Evolutionary conservation across 805 yeast species (phyloP).

Genomic region (Candida ulmi): DNA sequence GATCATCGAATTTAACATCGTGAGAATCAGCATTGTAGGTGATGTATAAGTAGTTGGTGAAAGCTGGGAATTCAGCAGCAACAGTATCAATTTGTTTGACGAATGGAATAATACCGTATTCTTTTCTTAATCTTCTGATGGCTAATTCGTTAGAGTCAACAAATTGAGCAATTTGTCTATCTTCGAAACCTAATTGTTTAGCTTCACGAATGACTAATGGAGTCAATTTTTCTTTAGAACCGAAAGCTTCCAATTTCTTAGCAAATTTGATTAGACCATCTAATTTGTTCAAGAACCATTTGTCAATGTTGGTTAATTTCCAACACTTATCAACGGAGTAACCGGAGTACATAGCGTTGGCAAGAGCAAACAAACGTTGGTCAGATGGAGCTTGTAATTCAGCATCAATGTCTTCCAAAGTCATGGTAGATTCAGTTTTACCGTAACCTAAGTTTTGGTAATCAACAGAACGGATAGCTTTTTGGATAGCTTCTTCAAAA

Average conservation of each 20-base stretch:
- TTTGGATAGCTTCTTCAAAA: conserved; percentile 95
- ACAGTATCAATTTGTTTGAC: conserved; percentile 97
- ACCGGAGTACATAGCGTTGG: conserved; percentile 86
- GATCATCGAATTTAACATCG: conserved; percentile 84
- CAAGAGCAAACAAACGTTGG: conserved; percentile 92
- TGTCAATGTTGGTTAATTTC: conserved; percentile 86
- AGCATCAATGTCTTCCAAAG: conserved; percentile 75
- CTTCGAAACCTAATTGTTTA: conserved; percentile 95
- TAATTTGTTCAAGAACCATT: conserved; percentile 92
- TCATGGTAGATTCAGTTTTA: conserved; percentile 66
- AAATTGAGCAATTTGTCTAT: conserved; percentile 90
- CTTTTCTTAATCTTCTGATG: conserved; percentile 82
- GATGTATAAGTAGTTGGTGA: conserved; percentile 88
- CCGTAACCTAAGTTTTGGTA: conserved; percentile 94
- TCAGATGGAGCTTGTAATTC: conserved; percentile 98
- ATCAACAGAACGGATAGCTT: conserved; percentile 94
- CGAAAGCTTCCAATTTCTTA: conserved; percentile 50
- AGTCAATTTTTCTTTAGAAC: conserved; percentile 54
- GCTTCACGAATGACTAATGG: conserved; percentile 67
- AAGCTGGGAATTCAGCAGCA: conserved; percentile 98
- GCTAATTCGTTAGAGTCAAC: conserved; percentile 88
- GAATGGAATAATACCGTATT: conserved; percentile 81
- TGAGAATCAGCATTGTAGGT: conserved; percentile 89
- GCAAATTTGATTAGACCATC: conserved; percentile 71
- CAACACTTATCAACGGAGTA: conserved; percentile 91